Evolutionary conservation across 331 rosid species (phyloP).

Genomic region (Spiraea crenata): DNA sequence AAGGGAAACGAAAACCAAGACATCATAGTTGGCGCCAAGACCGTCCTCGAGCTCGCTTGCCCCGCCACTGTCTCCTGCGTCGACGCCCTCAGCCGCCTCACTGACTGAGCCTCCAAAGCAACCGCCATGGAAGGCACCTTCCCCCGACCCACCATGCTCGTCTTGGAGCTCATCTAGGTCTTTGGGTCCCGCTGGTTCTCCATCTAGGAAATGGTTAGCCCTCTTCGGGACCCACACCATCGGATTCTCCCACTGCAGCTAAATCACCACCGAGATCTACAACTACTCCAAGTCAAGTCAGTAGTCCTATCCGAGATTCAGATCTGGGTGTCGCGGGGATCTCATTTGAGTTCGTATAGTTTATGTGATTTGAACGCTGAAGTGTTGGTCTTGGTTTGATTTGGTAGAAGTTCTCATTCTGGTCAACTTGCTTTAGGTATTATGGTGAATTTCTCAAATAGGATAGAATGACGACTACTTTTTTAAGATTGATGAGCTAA

Average conservation of each 20-base stretch:
- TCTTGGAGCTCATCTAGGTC: constrained; percentile 43
- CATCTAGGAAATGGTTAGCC: constrained; percentile 72
- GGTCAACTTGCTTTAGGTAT: no score
- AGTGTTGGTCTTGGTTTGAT: no score
- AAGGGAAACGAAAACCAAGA: constrained; percentile 88
- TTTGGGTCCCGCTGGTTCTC: constrained; percentile 60
- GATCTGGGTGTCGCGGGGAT: constrained; percentile 46
- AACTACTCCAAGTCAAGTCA: constrained; percentile 36
- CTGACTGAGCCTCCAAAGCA: constrained; percentile 42
- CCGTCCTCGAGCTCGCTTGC: constrained; percentile 72
- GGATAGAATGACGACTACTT: no score
- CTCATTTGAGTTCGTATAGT: no score
- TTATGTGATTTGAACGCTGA: no score
- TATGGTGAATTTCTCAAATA: no score
- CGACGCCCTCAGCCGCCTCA: constrained; percentile 65
- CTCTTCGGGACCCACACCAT: constrained; percentile 81
- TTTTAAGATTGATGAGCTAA: no score
- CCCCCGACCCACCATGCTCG: constrained; percentile 58
- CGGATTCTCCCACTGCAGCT: constrained; percentile 72
- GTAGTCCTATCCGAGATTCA: constrained; percentile 50
- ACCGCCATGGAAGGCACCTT: constrained; percentile 40
- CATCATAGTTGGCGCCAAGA: constrained; percentile 64
- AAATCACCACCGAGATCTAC: constrained; percentile 43
- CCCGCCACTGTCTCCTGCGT: constrained; percentile 71
- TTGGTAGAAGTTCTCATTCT: no score